A percentile compares a stretch with the other conserved stretches of the same genome.
phyloP scores from a whole-genome alignment of 305 asterid genomes.

The Fraxinus xanthoxyloides region DNA sequence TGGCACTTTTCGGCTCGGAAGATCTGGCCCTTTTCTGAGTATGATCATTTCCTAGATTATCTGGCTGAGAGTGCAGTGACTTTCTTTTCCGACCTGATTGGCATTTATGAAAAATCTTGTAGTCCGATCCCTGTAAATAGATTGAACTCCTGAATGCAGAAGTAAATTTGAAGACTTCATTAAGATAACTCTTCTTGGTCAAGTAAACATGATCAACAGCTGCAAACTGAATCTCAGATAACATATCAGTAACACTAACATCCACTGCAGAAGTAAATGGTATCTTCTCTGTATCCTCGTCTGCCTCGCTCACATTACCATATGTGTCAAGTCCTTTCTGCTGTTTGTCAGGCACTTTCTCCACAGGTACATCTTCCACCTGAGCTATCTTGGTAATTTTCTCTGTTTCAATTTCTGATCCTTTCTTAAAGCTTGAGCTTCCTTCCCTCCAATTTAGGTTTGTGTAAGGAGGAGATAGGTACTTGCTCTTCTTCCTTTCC shows the following conservation, averaged over 20 bases:
- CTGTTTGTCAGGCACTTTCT: constrained; percentile 9
- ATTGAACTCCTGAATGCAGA: constrained; percentile 53
- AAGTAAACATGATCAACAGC: constrained; percentile 42
- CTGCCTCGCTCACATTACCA: background rate
- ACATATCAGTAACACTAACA: constrained; percentile 31
- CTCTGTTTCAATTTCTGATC: constrained; percentile 27
- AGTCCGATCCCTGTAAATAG: constrained; percentile 34
- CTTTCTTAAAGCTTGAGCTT: constrained; percentile 30
- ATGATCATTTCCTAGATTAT: background rate
- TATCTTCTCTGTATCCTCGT: constrained; percentile 18
- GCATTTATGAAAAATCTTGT: constrained; percentile 23
- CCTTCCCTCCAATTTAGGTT: constrained; percentile 27
- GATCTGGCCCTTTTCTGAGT: constrained; percentile 13
- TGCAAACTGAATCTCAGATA: constrained; percentile 36
- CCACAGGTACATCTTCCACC: constrained; percentile 28
- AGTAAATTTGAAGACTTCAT: constrained; percentile 38
- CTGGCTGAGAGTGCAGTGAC: constrained; percentile 21
- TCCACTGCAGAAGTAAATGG: constrained; percentile 31
- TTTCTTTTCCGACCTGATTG: constrained; percentile 32
- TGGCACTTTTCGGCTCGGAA: constrained; percentile 10
- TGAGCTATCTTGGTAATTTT: constrained; percentile 29
- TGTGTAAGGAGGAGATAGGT: constrained; percentile 73
- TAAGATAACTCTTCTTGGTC: constrained; percentile 36
- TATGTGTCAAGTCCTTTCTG: constrained; percentile 12
- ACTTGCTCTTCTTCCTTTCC: constrained; percentile 85